Percentiles rank a stretch among this genome's conserved stretches.
phyloP scores from a whole-genome alignment of 2,329 filamentous ascomycete species.

The Zasmidium cellare region DNA sequence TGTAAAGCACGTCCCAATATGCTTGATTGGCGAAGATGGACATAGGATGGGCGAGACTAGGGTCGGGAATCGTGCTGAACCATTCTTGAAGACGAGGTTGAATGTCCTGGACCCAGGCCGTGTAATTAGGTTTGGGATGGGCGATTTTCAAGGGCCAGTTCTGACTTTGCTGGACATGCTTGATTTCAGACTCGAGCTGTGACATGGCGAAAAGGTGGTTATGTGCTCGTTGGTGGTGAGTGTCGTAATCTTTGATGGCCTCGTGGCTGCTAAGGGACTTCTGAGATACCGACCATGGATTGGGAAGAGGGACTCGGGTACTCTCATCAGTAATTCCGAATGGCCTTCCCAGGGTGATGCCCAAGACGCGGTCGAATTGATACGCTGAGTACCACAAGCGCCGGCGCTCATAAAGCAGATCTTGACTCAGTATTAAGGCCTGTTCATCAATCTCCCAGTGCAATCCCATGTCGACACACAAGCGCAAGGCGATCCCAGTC shows the following conservation, averaged over 20 bases:
- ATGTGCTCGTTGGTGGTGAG: slow-evolving; percentile 28
- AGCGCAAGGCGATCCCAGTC: slow-evolving; percentile 35
- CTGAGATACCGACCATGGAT: slow-evolving; percentile 20
- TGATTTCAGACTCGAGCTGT: slow-evolving; percentile 38
- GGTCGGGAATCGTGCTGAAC: slow-evolving; percentile 32
- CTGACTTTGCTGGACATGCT: slow-evolving; percentile 35
- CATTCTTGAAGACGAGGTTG: slow-evolving; percentile 34
- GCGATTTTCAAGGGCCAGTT: slow-evolving; percentile 28
- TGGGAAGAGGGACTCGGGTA: slow-evolving; percentile 24
- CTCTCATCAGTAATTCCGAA: slow-evolving; percentile 35
- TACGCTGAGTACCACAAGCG: slow-evolving; percentile 3
- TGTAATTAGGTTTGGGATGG: slow-evolving; percentile 32
- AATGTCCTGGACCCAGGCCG: slow-evolving; percentile 33
- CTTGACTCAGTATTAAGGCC: too few relatives aligned
- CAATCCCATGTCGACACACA: slow-evolving; percentile 36
- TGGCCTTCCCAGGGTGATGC: slow-evolving; percentile 32
- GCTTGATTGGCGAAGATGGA: slow-evolving; percentile 33
- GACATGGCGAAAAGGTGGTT: slow-evolving; percentile 35
- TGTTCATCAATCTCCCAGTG: slow-evolving; percentile 34
- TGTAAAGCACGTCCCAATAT: slow-evolving; percentile 36
- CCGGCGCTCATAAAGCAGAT: too few relatives aligned
- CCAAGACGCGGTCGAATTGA: slow-evolving; percentile 31
- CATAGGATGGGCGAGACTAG: slow-evolving; percentile 25
- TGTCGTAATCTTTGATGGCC: slow-evolving; percentile 7
- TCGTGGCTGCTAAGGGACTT: too few relatives aligned